A percentile compares a stretch with the other conserved stretches of the same genome.
Conservation (phyloP, 441 rosid species). For the Codiaeum variegatum region DNA sequence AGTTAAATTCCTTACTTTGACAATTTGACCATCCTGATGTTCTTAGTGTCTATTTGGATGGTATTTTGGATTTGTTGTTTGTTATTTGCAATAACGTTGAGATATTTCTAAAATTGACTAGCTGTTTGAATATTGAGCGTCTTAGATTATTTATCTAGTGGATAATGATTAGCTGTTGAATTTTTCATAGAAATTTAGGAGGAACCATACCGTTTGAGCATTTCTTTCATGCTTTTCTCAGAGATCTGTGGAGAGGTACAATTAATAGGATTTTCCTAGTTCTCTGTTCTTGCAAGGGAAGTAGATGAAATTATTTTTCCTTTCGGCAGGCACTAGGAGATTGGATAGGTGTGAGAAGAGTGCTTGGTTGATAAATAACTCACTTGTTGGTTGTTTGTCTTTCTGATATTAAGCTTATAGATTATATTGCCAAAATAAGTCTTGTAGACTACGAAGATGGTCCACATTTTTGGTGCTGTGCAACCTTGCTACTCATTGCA, state of each 20-base stretch:
- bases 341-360: too few species aligned
- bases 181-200: not conserved
- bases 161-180: not conserved
- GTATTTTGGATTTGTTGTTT: not conserved
- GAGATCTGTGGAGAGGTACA: too few species aligned
- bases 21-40: conserved; percentile 8
- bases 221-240: too few species aligned
- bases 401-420: not conserved
- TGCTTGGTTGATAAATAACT: too few species aligned
- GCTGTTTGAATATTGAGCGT: not conserved
- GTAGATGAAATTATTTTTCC: too few species aligned
- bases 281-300: too few species aligned
- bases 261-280: too few species aligned
- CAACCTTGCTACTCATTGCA: not conserved
- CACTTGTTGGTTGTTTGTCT: not conserved
- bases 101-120: not conserved
- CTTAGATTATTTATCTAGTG: not conserved
- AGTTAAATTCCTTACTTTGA: conserved; percentile 19
- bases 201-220: too few species aligned
- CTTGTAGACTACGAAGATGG: not conserved
- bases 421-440: not conserved
- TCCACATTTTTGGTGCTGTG: not conserved
- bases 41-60: not conserved
- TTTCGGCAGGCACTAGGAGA: too few species aligned
- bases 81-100: not conserved